Conservation (phyloP, 2,329 filamentous ascomycete genomes). For the Acrocalymma vagum region DNA sequence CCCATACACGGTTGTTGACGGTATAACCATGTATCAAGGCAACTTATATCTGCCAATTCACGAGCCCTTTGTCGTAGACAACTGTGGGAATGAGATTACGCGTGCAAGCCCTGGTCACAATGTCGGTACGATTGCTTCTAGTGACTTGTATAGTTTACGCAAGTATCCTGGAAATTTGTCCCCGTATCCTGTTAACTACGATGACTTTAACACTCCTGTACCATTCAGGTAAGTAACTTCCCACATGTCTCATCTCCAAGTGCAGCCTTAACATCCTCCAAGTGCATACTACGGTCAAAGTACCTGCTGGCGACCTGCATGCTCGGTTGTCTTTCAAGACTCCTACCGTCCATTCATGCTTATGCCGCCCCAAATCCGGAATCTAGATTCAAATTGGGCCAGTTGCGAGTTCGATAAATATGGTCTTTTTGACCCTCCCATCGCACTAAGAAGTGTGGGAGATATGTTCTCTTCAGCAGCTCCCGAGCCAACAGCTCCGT, state of each 20-base stretch:
- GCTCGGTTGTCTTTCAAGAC: slow-evolving; percentile 16
- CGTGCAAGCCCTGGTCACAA: slow-evolving; percentile 8
- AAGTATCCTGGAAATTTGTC: slow-evolving; percentile 17
- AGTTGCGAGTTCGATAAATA: slow-evolving; percentile 16
- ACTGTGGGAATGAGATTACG: slow-evolving; percentile 13
- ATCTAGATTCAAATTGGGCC: slow-evolving; percentile 24
- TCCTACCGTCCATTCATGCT: slow-evolving; percentile 20
- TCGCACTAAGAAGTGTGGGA: slow-evolving; percentile 13
- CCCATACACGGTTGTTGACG: slow-evolving; percentile 21
- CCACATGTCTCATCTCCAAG: not conserved
- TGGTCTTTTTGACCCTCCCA: slow-evolving; percentile 22
- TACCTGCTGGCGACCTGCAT: slow-evolving; percentile 4
- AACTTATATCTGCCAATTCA: slow-evolving; percentile 23
- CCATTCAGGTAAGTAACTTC: slow-evolving; percentile 16
- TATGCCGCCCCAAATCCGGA: slow-evolving; percentile 23
- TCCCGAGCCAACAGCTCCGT: slow-evolving; percentile 9
- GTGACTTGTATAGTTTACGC: slow-evolving; percentile 20
- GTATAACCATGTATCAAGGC: slow-evolving; percentile 23
- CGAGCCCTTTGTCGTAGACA: slow-evolving; percentile 20
- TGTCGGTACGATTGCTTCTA: slow-evolving; percentile 22
- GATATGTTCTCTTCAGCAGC: slow-evolving; percentile 13
- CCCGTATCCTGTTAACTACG: slow-evolving; percentile 17
- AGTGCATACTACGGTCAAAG: slow-evolving; percentile 9
- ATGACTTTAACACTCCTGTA: slow-evolving; percentile 20
- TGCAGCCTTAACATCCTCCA: no score